Evolutionary conservation across 1,139 yeast genomes (phyloP), one percentile per base, ranked within the genome.

Genomic region (Arxiozyma telluris): DNA sequence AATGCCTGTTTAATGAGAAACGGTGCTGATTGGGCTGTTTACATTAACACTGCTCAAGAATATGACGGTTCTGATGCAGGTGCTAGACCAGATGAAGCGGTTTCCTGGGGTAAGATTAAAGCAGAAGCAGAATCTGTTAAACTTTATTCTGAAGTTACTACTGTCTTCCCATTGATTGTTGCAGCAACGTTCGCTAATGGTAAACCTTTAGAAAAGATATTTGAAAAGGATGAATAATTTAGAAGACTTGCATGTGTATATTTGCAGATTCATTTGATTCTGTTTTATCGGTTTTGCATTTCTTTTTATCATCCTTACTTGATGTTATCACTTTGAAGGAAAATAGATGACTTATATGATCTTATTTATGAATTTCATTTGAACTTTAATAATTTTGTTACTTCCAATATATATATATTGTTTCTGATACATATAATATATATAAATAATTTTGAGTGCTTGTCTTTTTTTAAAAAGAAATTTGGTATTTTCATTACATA

Each of bases 21-120:
- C 65, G 99, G 99, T 63, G 98, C 99, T 23, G 99, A 93, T 70
- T 89, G 84, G 67, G 98, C 98, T 3, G 97, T 93, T 21, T 93
- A 82, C 72, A 91, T 93, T 70, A 94, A 94, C 72, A 93, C 99
- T 17, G 98, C 97, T 46, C 98, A 93, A 73, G 99, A 93, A 70
- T 94, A 90, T 66, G 99, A 93, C 67, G 98, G 98, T 51, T 88
- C 96, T 18, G 99, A 93, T 71, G 98, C 98, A 20, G 99, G 99
- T 59, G 99, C 99, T 7, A 81, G 98, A 68, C 98, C 98, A 0
- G 98, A 94, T 69, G 99, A 93, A 73, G 98, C 98, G 30, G 86
- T 93, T 53, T 87, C 96, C 49, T 93, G 99, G 99, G 99, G 99
- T 59, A 93, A 93, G 72, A 93, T 93, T 71, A 89, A 89, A 73